Percentiles rank a stretch among this genome's conserved stretches.
These are phyloP conservation scores for Aspergillus haitiensis DNA, from an alignment of 495 filamentous ascomycete species.

Conservation along the genomic window DNA sequence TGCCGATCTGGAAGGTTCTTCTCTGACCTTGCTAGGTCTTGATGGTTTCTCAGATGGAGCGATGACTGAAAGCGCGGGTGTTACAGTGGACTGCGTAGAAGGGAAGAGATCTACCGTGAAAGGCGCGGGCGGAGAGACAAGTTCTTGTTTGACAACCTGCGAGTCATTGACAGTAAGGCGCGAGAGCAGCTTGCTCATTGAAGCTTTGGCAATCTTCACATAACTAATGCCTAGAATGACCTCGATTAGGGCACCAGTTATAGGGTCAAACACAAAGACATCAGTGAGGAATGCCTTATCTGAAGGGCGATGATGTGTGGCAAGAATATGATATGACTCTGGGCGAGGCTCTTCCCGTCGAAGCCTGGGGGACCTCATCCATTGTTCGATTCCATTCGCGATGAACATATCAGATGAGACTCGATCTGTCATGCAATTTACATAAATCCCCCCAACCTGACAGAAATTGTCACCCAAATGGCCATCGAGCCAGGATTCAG, in stretches of 20 bases:
- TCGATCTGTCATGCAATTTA: not conserved
- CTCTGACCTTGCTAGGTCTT: not conserved
- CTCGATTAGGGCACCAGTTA: constrained; percentile 25
- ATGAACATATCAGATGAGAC: not conserved
- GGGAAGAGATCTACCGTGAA: not conserved
- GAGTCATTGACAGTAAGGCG: not conserved
- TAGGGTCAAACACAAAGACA: constrained; percentile 28
- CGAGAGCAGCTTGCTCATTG: not conserved
- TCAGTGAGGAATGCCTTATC: constrained; percentile 21
- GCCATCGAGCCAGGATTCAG: not conserved
- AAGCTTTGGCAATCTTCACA: not conserved
- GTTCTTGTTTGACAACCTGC: not conserved
- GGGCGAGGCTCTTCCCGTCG: not conserved
- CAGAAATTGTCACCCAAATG: not conserved
- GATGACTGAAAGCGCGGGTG: not conserved
- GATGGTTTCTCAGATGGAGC: not conserved
- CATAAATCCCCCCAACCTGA: not conserved
- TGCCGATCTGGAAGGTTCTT: not conserved
- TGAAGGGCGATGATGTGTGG: constrained; percentile 9
- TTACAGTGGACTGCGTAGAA: not conserved
- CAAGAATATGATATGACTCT: constrained; percentile 16
- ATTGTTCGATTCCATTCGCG: not conserved
- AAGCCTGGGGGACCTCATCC: not conserved
- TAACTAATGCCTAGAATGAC: constrained; percentile 46
- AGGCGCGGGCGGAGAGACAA: not conserved